These are phyloP conservation scores for Kazachstania africana DNA, from an alignment of 805 yeast genomes.

Conservation along the genomic window DNA sequence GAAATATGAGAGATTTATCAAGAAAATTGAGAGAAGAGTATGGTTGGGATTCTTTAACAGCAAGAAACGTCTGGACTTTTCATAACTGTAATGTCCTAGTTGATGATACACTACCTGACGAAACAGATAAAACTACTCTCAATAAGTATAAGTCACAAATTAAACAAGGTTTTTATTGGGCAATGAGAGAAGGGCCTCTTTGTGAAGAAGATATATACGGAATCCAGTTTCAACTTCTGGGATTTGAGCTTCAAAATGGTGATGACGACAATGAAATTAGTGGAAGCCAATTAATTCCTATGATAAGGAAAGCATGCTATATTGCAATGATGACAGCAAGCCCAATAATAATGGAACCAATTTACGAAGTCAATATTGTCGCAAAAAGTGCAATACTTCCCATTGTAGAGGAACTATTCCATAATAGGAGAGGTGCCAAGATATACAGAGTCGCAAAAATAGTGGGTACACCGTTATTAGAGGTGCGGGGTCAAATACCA, in stretches of 20 bases:
- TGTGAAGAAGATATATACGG: conserved; percentile 72
- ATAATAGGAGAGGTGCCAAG: conserved; percentile 59
- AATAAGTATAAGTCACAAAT: conserved; percentile 40
- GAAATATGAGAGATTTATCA: conserved; percentile 36
- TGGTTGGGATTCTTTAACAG: conserved; percentile 74
- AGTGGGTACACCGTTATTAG: conserved; percentile 60
- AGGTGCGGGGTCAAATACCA: conserved; percentile 58
- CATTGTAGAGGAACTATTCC: conserved; percentile 39
- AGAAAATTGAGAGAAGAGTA: conserved; percentile 44
- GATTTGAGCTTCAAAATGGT: conserved; percentile 32
- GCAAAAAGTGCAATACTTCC: conserved; percentile 39
- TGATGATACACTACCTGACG: conserved; percentile 68
- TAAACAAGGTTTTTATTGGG: conserved; percentile 75
- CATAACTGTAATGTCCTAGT: conserved; percentile 51
- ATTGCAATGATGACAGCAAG: conserved; percentile 66
- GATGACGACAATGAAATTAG: neutral
- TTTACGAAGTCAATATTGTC: conserved; percentile 47
- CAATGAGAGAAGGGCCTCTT: conserved; percentile 79
- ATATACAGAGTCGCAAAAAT: conserved; percentile 39
- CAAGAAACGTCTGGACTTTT: conserved; percentile 73
- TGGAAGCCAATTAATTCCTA: conserved; percentile 65
- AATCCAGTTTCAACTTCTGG: conserved; percentile 60
- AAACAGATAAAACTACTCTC: conserved; percentile 46
- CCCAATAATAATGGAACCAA: conserved; percentile 76
- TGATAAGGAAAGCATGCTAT: conserved; percentile 75